These are phyloP conservation scores for Ambrosiella xylebori DNA, from an alignment of 2,329 filamentous ascomycete genomes.

Conservation along the genomic window DNA sequence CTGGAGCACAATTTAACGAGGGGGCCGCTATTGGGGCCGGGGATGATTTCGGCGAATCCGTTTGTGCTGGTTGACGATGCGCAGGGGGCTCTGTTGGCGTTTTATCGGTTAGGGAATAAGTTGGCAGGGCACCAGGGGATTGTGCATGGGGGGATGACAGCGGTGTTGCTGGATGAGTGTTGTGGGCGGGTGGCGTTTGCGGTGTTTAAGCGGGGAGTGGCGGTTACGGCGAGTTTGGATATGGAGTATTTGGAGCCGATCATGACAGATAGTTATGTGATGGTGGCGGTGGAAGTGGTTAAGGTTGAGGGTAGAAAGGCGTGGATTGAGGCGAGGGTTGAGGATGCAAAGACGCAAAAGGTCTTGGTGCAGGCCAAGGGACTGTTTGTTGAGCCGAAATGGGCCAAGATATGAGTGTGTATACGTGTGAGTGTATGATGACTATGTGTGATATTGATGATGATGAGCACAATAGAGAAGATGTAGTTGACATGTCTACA, in stretches of 20 bases:
- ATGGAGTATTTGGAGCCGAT: constrained; percentile 15
- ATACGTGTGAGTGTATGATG: background rate
- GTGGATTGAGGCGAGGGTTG: constrained; percentile 13
- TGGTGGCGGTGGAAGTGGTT: constrained; percentile 11
- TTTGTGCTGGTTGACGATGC: constrained; percentile 5
- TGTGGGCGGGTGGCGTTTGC: constrained; percentile 14
- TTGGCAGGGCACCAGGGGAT: constrained; percentile 15
- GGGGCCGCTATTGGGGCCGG: background rate
- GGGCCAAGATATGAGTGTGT: background rate
- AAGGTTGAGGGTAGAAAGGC: constrained; percentile 15
- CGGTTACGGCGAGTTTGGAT: constrained; percentile 14
- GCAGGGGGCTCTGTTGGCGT: constrained; percentile 4
- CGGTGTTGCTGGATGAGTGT: constrained; percentile 15
- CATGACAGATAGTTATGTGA: constrained; percentile 12
- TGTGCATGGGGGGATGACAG: constrained; percentile 15
- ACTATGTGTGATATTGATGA: background rate
- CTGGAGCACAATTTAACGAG: constrained; percentile 5
- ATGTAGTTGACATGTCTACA: background rate
- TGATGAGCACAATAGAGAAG: background rate
- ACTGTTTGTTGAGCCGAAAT: constrained; percentile 15
- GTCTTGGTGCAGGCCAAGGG: constrained; percentile 13
- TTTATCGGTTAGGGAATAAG: constrained; percentile 13
- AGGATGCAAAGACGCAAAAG: constrained; percentile 11
- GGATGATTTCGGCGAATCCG: constrained; percentile 7
- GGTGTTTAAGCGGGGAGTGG: constrained; percentile 12